Evolutionary conservation across 176 grass and related monocot genomes (phyloP).

Genomic region (Areca catechu): DNA sequence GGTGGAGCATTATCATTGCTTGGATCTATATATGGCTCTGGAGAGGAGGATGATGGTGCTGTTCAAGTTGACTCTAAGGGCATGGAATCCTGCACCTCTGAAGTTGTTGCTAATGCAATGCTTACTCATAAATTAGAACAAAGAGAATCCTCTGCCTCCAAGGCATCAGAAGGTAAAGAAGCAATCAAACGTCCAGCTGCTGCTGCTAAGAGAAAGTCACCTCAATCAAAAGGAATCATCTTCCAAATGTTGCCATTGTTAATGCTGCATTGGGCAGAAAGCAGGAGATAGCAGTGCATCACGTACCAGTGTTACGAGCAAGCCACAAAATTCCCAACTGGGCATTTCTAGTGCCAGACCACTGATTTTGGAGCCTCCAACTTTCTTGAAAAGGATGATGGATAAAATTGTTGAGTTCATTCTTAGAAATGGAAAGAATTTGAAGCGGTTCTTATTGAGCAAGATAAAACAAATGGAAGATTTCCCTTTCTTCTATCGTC

Average conservation of each 20-base stretch:
- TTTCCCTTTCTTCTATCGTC: constrained; percentile 81
- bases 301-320: constrained; percentile 6
- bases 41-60: constrained; percentile 54
- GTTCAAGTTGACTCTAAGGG: constrained; percentile 9
- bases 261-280: constrained; percentile 28
- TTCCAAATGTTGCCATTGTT: constrained; percentile 13
- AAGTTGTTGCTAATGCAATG: not conserved
- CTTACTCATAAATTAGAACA: constrained; percentile 8
- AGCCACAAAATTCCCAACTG: constrained; percentile 18
- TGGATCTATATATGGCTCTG: constrained; percentile 70
- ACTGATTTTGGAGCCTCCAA: constrained; percentile 76
- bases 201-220: constrained; percentile 34
- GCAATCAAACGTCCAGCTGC: constrained; percentile 15
- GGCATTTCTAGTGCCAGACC: constrained; percentile 37
- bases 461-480: constrained; percentile 62
- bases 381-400: constrained; percentile 65
- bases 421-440: constrained; percentile 81
- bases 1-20: constrained; percentile 80
- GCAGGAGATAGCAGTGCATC: constrained; percentile 15
- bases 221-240: constrained; percentile 57
- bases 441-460: constrained; percentile 76
- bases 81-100: constrained; percentile 11
- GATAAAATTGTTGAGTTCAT: constrained; percentile 96
- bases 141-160: constrained; percentile 2
- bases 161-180: constrained; percentile 28